A percentile compares a stretch with the other conserved stretches of the same genome.
phyloP scores from a whole-genome alignment of 169 alveolate species.

The Babesia ovis region DNA sequence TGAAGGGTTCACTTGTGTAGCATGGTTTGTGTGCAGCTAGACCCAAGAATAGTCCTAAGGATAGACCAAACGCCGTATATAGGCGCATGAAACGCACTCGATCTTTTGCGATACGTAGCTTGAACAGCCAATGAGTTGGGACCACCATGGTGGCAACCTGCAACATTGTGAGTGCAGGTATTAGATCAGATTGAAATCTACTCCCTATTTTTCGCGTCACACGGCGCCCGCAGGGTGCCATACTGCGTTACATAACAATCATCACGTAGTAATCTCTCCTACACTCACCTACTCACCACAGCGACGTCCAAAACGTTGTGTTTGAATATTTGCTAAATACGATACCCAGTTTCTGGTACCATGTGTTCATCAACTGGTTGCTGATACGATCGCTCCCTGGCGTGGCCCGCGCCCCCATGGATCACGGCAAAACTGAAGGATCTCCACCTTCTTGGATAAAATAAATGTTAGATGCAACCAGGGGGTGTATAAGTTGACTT shows the following conservation, averaged over 20 bases:
- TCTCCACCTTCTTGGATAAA: not conserved
- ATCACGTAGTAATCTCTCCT: conserved; percentile 7
- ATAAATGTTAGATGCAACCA: too few species aligned
- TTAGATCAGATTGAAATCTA: conserved; percentile 68
- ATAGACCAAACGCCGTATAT: conserved; percentile 38
- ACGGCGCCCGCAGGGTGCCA: not conserved
- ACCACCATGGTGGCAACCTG: conserved; percentile 40
- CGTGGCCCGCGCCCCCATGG: not conserved
- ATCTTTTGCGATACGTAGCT: conserved; percentile 68
- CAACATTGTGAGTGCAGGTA: not conserved
- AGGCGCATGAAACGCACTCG: conserved; percentile 60
- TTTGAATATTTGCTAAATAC: not conserved
- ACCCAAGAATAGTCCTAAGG: conserved; percentile 48
- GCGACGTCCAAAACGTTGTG: not conserved
- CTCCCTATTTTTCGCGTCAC: conserved; percentile 33
- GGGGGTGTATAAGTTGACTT: too few species aligned
- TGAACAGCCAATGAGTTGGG: conserved; percentile 63
- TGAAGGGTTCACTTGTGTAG: conserved; percentile 35
- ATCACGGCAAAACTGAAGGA: not conserved
- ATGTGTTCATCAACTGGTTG: not conserved
- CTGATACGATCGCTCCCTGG: not conserved
- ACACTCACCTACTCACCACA: conserved; percentile 14
- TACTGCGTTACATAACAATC: not conserved
- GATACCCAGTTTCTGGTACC: not conserved
- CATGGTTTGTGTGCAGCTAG: conserved; percentile 46